Percentiles rank a stretch among this genome's conserved stretches.
Evolutionary conservation across 192 early-diverging fungal species (phyloP).

Genomic region (Coemansia sp.): DNA sequence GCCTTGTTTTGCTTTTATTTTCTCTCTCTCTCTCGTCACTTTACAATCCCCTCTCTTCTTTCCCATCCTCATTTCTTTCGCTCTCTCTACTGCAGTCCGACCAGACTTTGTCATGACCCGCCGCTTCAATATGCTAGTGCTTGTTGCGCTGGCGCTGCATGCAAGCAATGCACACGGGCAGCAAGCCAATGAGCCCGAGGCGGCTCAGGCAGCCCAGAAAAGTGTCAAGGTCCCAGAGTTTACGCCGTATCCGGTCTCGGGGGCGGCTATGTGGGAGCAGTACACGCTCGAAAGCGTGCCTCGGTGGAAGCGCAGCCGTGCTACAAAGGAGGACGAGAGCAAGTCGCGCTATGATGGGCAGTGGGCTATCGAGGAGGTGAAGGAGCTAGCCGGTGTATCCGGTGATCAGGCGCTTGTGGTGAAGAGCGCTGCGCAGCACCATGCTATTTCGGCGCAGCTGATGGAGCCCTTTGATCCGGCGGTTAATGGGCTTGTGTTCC

Average conservation of each 20-base stretch:
- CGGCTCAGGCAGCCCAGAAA: not conserved
- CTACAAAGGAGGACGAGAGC: constrained; percentile 26
- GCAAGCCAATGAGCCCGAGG: not conserved
- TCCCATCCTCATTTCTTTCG: not conserved
- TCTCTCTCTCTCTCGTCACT: too few relatives aligned
- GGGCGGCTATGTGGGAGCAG: constrained; percentile 47
- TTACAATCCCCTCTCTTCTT: too few relatives aligned
- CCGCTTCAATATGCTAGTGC: constrained; percentile 15
- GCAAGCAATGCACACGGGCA: constrained; percentile 8
- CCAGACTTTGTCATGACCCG: too few relatives aligned
- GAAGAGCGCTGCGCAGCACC: constrained; percentile 76
- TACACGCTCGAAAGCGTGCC: constrained; percentile 13
- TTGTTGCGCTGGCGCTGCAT: constrained; percentile 25
- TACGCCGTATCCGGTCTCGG: constrained; percentile 22
- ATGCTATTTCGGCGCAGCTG: constrained; percentile 80
- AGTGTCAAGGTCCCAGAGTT: constrained; percentile 19
- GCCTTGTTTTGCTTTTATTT: constrained; percentile 1
- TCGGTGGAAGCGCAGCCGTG: constrained; percentile 33
- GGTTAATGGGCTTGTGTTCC: constrained; percentile 72
- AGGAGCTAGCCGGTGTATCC: constrained; percentile 53
- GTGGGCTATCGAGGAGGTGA: constrained; percentile 76
- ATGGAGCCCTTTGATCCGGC: constrained; percentile 67
- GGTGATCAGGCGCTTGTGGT: constrained; percentile 78
- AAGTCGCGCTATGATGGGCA: constrained; percentile 61
- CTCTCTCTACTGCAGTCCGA: not conserved